Percentiles rank a stretch among this genome's conserved stretches.
These are phyloP conservation scores for Russula emetica DNA, from an alignment of 768 basidiomycete species.

Conservation along the genomic window DNA sequence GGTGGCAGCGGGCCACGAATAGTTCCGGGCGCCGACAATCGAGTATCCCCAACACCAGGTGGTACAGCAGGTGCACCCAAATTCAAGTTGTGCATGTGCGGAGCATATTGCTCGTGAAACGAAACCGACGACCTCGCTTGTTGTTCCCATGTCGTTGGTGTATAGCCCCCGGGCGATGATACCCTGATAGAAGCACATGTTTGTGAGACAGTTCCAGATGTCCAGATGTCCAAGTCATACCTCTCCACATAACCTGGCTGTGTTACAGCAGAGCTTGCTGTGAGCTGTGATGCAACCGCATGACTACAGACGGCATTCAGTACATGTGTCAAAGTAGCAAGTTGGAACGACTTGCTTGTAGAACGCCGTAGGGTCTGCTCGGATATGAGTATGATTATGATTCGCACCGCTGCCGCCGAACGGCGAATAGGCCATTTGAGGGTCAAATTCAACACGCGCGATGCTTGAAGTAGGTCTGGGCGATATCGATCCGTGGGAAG, in stretches of 20 bases:
- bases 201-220: neutral
- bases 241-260: conserved; percentile 2
- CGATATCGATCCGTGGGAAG: neutral
- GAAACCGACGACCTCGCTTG: neutral
- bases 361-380: conserved; percentile 40
- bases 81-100: neutral
- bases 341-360: conserved; percentile 49
- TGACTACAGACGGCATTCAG: conserved; percentile 38
- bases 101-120: neutral
- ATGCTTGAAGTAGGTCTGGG: conserved; percentile 6
- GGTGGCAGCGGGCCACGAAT: conserved; percentile 14
- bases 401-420: conserved; percentile 22
- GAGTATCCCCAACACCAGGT: neutral
- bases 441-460: conserved; percentile 38
- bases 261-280: conserved; percentile 11
- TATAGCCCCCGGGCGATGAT: conserved; percentile 12
- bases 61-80: neutral
- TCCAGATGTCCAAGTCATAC: neutral
- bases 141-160: neutral
- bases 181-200: neutral
- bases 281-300: conserved; percentile 49
- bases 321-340: neutral
- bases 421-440: conserved; percentile 45
- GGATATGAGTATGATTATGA: conserved; percentile 18
- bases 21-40: neutral